Percentiles rank a stretch among this genome's conserved stretches.
Conservation (phyloP, 352 stramenopile genomes). For the Phytophthora brassicae region DNA sequence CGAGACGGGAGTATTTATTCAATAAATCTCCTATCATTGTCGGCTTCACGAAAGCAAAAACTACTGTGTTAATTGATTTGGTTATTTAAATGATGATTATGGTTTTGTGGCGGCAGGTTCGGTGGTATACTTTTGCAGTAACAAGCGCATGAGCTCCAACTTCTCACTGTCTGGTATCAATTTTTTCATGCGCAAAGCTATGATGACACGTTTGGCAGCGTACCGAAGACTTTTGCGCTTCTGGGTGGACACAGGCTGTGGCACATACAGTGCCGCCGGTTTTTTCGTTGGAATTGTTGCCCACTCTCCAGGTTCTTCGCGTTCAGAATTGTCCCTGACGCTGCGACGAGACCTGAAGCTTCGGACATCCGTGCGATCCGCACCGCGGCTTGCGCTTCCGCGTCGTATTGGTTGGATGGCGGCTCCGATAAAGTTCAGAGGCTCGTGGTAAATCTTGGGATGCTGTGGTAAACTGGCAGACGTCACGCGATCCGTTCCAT, state of each 20-base stretch:
- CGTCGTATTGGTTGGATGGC: conserved; percentile 3
- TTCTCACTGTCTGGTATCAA: conserved; percentile 50
- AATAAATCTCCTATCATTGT: conserved; percentile 84
- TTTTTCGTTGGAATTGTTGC: conserved; percentile 6
- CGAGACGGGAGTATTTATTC: conserved; percentile 60
- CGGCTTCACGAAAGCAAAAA: conserved; percentile 50
- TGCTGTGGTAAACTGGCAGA: conserved; percentile 6
- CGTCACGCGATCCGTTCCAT: too few species aligned
- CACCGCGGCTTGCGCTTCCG: conserved; percentile 3
- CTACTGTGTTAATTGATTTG: neutral
- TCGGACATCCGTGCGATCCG: conserved; percentile 19
- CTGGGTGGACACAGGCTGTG: neutral
- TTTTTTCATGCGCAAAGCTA: conserved; percentile 60
- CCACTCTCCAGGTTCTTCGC: conserved; percentile 16
- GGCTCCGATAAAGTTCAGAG: conserved; percentile 14
- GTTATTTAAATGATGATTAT: neutral
- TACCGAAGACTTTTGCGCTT: conserved; percentile 46
- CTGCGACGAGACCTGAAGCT: conserved; percentile 28
- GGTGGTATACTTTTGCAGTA: conserved; percentile 39
- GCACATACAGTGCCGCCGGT: neutral
- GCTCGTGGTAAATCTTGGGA: conserved; percentile 3
- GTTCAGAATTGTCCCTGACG: conserved; percentile 5
- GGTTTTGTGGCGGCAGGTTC: neutral
- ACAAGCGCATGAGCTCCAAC: conserved; percentile 55
- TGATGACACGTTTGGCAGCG: conserved; percentile 70